phyloP scores from a whole-genome alignment of 2,329 filamentous ascomycete genomes.

The Apiospora malaysiana region DNA sequence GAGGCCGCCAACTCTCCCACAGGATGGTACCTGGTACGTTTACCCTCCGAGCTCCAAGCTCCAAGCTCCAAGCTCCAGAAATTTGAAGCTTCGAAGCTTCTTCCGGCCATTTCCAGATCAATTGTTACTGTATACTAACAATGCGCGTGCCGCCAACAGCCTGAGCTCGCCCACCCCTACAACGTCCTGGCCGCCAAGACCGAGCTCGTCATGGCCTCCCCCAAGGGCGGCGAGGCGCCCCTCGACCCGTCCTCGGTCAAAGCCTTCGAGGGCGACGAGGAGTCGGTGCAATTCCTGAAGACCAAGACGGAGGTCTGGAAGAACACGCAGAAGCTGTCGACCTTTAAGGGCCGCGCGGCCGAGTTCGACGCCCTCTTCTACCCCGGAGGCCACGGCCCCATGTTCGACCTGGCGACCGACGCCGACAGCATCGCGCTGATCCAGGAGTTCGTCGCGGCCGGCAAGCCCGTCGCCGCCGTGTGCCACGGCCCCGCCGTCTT shows the following conservation, averaged over 20 bases:
- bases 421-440: conserved; percentile 63
- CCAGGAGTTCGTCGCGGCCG: conserved; percentile 64
- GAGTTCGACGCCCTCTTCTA: conserved; percentile 69
- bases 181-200: conserved; percentile 58
- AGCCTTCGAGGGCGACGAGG: conserved; percentile 57
- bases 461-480: conserved; percentile 69
- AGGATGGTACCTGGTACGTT: conserved; percentile 72
- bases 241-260: conserved; percentile 65
- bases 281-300: conserved; percentile 60
- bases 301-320: conserved; percentile 66
- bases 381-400: conserved; percentile 66
- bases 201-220: conserved; percentile 65
- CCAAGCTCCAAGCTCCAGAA: too few relatives aligned
- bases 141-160: conserved; percentile 41
- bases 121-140: background rate
- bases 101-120: background rate
- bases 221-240: conserved; percentile 65
- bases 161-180: conserved; percentile 70
- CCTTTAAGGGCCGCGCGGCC: conserved; percentile 59
- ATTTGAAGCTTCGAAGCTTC: background rate
- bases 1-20: conserved; percentile 59
- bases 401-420: conserved; percentile 70
- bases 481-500: conserved; percentile 73
- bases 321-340: conserved; percentile 62
- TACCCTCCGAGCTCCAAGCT: too few relatives aligned